These are phyloP conservation scores for Solanum etuberosum DNA, from an alignment of 257 asterid genomes.

Conservation along the genomic window DNA sequence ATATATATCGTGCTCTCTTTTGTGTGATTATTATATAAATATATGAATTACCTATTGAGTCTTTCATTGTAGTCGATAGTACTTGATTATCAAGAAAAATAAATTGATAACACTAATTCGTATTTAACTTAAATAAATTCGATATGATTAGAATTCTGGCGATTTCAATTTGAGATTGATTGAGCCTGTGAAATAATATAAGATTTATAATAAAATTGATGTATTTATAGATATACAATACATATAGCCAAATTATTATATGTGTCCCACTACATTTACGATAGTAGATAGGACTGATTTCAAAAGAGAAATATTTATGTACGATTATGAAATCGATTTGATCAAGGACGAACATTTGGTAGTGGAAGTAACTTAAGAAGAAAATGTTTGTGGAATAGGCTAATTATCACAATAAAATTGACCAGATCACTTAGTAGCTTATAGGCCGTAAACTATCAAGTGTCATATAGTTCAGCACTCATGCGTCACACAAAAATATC, in stretches of 20 bases:
- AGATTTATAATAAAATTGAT: not conserved
- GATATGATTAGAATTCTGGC: not conserved
- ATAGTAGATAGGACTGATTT: not conserved
- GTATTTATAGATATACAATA: not conserved
- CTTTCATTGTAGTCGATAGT: not conserved
- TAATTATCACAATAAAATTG: not conserved
- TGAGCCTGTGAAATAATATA: not conserved
- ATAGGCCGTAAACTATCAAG: not conserved
- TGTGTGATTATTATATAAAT: not conserved
- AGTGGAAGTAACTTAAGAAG: not conserved
- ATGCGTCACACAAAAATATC: not conserved
- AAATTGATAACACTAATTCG: too few relatives aligned
- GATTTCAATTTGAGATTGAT: not conserved
- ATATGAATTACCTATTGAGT: not conserved
- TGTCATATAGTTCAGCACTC: not conserved
- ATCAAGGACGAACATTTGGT: not conserved
- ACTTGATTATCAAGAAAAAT: not conserved
- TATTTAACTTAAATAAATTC: not conserved
- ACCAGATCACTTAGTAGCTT: not conserved
- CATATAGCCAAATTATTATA: not conserved
- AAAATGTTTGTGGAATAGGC: not conserved
- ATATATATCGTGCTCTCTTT: not conserved
- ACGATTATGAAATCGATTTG: not conserved
- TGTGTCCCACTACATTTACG: not conserved
- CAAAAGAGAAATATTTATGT: not conserved